These are phyloP conservation scores for Pueraria montana DNA, from an alignment of 306 rosid species.

Conservation along the genomic window DNA sequence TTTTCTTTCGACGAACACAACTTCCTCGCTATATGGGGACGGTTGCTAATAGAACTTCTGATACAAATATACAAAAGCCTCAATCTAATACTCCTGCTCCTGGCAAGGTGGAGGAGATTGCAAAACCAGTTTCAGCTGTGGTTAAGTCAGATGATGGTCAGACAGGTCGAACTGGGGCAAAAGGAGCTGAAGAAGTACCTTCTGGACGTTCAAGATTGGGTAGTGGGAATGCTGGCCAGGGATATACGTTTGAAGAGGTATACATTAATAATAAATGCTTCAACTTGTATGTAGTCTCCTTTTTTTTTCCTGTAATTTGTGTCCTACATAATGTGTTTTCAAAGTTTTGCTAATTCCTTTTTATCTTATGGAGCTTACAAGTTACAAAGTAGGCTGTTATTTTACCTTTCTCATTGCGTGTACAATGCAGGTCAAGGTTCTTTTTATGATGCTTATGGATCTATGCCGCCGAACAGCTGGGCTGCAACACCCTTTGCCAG, in stretches of 20 bases:
- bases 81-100: slow-evolving; percentile 70
- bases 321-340: background rate
- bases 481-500: slow-evolving; percentile 87
- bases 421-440: slow-evolving; percentile 84
- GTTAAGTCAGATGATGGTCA: slow-evolving; percentile 82
- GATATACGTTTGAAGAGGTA: slow-evolving; percentile 98
- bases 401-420: slow-evolving; percentile 23
- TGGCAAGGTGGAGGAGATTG: slow-evolving; percentile 85
- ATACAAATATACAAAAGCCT: slow-evolving; percentile 78
- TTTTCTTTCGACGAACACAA: slow-evolving; percentile 92
- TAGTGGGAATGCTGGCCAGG: slow-evolving; percentile 98
- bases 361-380: slow-evolving; percentile 5
- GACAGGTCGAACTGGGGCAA: slow-evolving; percentile 72
- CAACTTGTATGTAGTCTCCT: too few species aligned
- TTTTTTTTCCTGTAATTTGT: slow-evolving; percentile 4
- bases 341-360: background rate
- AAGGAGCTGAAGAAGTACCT: slow-evolving; percentile 83
- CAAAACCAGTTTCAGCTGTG: slow-evolving; percentile 70
- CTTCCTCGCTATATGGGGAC: slow-evolving; percentile 79
- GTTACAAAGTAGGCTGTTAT: slow-evolving; percentile 2
- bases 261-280: slow-evolving; percentile 12
- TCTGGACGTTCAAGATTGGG: slow-evolving; percentile 86
- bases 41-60: slow-evolving; percentile 76
- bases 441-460: slow-evolving; percentile 95
- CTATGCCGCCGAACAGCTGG: slow-evolving; percentile 89